Conservation (phyloP, 2,329 filamentous ascomycete species). For the Ophiocordyceps sinensis region DNA sequence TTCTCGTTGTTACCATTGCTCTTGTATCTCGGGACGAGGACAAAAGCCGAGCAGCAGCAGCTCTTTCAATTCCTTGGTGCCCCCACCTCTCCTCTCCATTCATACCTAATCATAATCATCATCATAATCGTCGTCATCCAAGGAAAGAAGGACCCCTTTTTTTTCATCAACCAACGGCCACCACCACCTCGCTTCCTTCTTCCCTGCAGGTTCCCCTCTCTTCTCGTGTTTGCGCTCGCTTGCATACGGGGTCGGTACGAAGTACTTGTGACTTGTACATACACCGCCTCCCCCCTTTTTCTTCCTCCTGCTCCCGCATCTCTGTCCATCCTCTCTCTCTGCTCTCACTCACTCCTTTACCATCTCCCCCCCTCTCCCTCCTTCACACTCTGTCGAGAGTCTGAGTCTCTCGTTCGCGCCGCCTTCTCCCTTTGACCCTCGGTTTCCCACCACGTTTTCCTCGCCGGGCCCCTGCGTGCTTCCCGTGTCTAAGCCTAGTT, state of each 20-base stretch:
- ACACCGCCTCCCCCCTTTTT: not conserved
- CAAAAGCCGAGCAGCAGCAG: too few relatives aligned
- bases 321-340: not conserved
- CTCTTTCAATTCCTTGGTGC: too few relatives aligned
- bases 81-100: too few relatives aligned
- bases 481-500: not conserved
- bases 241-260: not conserved
- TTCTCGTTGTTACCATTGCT: too few relatives aligned
- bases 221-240: not conserved
- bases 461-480: not conserved
- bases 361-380: not conserved
- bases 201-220: not conserved
- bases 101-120: too few relatives aligned
- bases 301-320: not conserved
- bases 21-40: too few relatives aligned
- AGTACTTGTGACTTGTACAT: not conserved
- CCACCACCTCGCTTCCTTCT: not conserved
- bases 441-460: not conserved
- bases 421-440: not conserved
- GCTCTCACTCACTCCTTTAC: not conserved
- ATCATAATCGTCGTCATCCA: too few relatives aligned
- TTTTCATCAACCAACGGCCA: not conserved
- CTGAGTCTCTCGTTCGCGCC: not conserved
- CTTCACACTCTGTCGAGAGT: not conserved
- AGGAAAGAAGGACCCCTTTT: too few relatives aligned